Conservation (phyloP, 129 eudicot species). For the Glebionis coronaria region DNA sequence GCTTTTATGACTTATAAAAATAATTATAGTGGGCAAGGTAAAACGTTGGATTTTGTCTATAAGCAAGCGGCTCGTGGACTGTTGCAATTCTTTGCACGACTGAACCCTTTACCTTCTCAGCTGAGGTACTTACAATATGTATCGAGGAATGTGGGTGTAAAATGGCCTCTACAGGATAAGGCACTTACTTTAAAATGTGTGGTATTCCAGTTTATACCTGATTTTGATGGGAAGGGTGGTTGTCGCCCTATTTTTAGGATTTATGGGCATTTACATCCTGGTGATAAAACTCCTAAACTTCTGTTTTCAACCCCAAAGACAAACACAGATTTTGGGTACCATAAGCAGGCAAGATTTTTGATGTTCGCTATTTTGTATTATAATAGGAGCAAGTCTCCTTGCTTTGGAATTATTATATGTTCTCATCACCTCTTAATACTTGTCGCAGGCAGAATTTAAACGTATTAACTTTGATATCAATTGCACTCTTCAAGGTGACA, state of each 20-base stretch:
- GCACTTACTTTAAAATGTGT: conserved; percentile 2
- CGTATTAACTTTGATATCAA: conserved; percentile 77
- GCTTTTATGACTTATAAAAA: neutral
- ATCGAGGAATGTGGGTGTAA: neutral
- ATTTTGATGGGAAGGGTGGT: conserved; percentile 13
- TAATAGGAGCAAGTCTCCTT: neutral
- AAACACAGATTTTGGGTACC: neutral
- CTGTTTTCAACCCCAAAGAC: conserved; percentile 10
- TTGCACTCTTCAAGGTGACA: conserved; percentile 88
- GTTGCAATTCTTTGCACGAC: neutral
- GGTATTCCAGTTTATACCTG: neutral
- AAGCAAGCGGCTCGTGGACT: conserved; percentile 6
- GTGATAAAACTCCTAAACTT: conserved; percentile 5
- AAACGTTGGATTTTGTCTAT: conserved; percentile 3
- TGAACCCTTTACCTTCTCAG: neutral
- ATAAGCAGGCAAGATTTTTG: neutral
- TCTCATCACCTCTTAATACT: conserved; percentile 7
- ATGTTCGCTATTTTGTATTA: neutral
- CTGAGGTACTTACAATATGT: conserved; percentile 5
- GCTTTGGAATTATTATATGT: neutral
- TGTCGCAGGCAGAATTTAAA: conserved; percentile 76
- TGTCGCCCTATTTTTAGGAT: conserved; percentile 1
- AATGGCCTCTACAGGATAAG: neutral
- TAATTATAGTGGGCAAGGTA: neutral
- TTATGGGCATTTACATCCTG: neutral